These are phyloP conservation scores for Trypanosoma theileri DNA, from an alignment of 208 protist genomes.

Conservation along the genomic window DNA sequence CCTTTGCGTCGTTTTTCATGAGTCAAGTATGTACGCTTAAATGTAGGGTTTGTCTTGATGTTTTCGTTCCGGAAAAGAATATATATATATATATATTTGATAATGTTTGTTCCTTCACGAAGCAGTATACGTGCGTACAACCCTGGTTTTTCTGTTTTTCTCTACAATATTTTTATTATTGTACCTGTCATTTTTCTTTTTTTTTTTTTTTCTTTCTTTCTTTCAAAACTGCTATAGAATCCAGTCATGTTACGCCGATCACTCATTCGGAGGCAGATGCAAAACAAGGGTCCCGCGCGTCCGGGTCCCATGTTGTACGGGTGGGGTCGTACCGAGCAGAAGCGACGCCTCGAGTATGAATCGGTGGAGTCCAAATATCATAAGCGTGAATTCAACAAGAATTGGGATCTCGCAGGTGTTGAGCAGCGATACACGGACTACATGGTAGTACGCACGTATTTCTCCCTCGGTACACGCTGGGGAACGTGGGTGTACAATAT, in stretches of 20 bases:
- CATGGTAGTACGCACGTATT: conserved; percentile 89
- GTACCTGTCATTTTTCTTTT: not conserved
- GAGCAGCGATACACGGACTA: conserved; percentile 90
- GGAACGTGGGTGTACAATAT: conserved; percentile 91
- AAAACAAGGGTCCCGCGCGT: conserved; percentile 76
- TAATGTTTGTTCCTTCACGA: too few relatives aligned
- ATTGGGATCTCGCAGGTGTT: conserved; percentile 86
- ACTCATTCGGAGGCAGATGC: conserved; percentile 52
- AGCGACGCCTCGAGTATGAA: conserved; percentile 91
- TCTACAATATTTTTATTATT: conserved; percentile 5
- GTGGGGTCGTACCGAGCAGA: conserved; percentile 89
- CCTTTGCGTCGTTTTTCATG: conserved; percentile 41
- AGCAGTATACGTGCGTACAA: too few relatives aligned
- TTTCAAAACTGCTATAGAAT: not conserved
- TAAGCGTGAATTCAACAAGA: conserved; percentile 92
- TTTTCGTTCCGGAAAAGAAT: conserved; percentile 7
- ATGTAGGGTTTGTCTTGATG: not conserved
- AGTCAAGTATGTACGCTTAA: conserved; percentile 12
- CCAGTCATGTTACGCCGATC: conserved; percentile 69
- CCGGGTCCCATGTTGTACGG: conserved; percentile 88
- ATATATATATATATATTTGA: too few relatives aligned
- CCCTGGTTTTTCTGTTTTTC: too few relatives aligned
- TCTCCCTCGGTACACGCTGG: conserved; percentile 85
- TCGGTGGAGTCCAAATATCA: conserved; percentile 87
- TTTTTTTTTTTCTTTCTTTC: conserved; percentile 23